A percentile compares a stretch with the other conserved stretches of the same genome.
Conservation (phyloP, 768 basidiomycete genomes). For the Rhodotorula sphaerocarpa region DNA sequence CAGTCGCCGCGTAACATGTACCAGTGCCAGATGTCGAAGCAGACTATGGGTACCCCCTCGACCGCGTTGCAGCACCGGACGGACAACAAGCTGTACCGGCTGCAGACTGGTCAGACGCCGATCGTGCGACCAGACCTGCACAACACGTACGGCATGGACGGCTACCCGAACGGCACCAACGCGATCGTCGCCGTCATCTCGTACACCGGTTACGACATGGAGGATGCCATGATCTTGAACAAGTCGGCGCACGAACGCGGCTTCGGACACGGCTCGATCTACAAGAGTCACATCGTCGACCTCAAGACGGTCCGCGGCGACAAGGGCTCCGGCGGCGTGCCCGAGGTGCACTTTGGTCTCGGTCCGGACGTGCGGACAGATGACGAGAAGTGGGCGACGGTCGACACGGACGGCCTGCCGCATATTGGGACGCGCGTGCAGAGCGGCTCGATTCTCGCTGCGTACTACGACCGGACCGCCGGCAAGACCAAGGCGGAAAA, state of each 20-base stretch:
- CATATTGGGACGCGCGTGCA: slow-evolving; percentile 60
- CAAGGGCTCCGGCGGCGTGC: slow-evolving; percentile 50
- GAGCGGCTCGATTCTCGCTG: slow-evolving; percentile 72
- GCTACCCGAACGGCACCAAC: slow-evolving; percentile 96
- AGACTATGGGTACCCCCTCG: slow-evolving; percentile 97
- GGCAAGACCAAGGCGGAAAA: slow-evolving; percentile 76
- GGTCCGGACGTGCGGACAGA: slow-evolving; percentile 58
- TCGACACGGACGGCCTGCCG: slow-evolving; percentile 81
- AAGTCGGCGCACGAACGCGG: slow-evolving; percentile 98
- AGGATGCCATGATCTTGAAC: slow-evolving; percentile 99
- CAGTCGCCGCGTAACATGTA: slow-evolving; percentile 58
- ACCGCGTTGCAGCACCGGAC: slow-evolving; percentile 85
- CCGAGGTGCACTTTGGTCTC: slow-evolving; percentile 81
- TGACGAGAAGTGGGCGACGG: slow-evolving; percentile 50
- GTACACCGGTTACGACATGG: slow-evolving; percentile 99
- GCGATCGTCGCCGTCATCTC: slow-evolving; percentile 99
- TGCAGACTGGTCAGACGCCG: slow-evolving; percentile 91
- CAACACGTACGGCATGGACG: slow-evolving; percentile 93
- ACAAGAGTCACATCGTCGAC: slow-evolving; percentile 88
- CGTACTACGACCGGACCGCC: slow-evolving; percentile 76
- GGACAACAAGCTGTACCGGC: slow-evolving; percentile 94
- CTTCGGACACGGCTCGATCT: slow-evolving; percentile 91
- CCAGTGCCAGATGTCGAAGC: slow-evolving; percentile 87
- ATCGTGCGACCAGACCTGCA: slow-evolving; percentile 85
- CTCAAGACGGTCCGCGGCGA: slow-evolving; percentile 70